Base-by-base conservation (phyloP, 1,284 basidiomycete genomes). In the Leccinum colubrinum region DNA sequence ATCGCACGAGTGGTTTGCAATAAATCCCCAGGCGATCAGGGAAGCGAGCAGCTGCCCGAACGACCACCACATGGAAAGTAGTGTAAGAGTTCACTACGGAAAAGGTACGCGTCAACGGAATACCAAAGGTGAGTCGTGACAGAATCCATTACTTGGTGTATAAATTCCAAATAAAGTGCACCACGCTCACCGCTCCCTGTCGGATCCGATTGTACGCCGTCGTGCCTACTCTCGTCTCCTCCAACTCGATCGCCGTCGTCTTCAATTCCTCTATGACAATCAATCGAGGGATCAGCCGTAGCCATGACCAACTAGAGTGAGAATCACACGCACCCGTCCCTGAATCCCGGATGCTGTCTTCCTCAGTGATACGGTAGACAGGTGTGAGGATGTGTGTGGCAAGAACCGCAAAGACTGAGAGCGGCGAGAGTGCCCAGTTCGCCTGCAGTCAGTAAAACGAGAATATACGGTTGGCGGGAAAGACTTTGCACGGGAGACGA, bases 31-130 rank as follows among this genome's bases (percentile, higher is more conserved):
- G 14, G 80, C 77, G 27, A 86, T 76, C 51, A 85, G 68, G 25
- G 81, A 83, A 12, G 81, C 81, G 35, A 83, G 66, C 15, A 86
- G 74, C 66, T 86, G 85, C 1, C 86, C 87, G 22, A 87, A 68
- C 15, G 84, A 83, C 87, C 87, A 89, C 81, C 84, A 88, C 30
- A 82, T 78, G 8, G 84, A 86, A 1, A 88, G 78, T n/a, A 88
- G 75, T 0, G 86, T 88, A 52, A 88, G 73, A 41, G 85, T 81
- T 81, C 83, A 88, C 79, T 87, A 6, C n/a, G 14, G 5, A 51
- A 59, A 54, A 59, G 6, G n/a, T 1, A 22, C 5, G 9, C 43
- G 30, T 72, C 46, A 68, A 35, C 22, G 12, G 15, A 43, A 52
- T 50, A 22, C 15, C 6, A 6, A 53, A 53, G 12, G 20, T 6